Evolutionary conservation across 2,329 filamentous ascomycete species (phyloP).

Genomic region (Penicillium sp.): DNA sequence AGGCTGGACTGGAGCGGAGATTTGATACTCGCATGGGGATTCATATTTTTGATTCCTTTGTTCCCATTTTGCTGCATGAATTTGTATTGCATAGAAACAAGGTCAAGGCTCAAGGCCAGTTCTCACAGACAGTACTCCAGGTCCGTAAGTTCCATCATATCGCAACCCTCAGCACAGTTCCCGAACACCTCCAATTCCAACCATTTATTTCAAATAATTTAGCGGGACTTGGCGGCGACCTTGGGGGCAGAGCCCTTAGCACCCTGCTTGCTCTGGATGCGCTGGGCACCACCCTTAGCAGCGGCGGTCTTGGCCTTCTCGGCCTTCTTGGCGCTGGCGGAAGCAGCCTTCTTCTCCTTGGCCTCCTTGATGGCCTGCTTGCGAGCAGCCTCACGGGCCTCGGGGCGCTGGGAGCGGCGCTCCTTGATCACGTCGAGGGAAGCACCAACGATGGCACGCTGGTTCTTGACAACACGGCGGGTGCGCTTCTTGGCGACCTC

Average conservation of each 20-base stretch:
- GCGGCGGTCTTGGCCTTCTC: slow-evolving; percentile 96
- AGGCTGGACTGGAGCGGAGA: slow-evolving; percentile 1
- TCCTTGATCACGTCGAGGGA: slow-evolving; percentile 99
- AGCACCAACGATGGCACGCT: slow-evolving; percentile 98
- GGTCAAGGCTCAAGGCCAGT: slow-evolving; percentile 23
- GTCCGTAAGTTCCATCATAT: slow-evolving; percentile 30
- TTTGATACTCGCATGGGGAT: slow-evolving; percentile 20
- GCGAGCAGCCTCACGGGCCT: slow-evolving; percentile 91
- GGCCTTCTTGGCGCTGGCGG: slow-evolving; percentile 91
- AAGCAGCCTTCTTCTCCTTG: slow-evolving; percentile 96
- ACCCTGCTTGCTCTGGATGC: slow-evolving; percentile 95
- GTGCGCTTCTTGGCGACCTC: slow-evolving; percentile 99
- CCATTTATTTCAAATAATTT: slow-evolving; percentile 47
- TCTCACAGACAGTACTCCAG: slow-evolving; percentile 31
- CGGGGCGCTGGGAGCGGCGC: slow-evolving; percentile 89
- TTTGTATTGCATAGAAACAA: slow-evolving; percentile 30
- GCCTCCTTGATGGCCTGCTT: slow-evolving; percentile 89
- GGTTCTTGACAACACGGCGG: slow-evolving; percentile 95
- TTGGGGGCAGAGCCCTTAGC: slow-evolving; percentile 87
- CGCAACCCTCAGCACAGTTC: slow-evolving; percentile 27
- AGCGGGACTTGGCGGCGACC: slow-evolving; percentile 84
- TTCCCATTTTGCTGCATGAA: slow-evolving; percentile 29
- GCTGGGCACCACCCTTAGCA: slow-evolving; percentile 73
- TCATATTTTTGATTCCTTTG: slow-evolving; percentile 28
- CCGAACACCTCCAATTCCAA: slow-evolving; percentile 30